phyloP scores from a whole-genome alignment of 2,329 filamentous ascomycete species.

The Orbilia brochopaga region DNA sequence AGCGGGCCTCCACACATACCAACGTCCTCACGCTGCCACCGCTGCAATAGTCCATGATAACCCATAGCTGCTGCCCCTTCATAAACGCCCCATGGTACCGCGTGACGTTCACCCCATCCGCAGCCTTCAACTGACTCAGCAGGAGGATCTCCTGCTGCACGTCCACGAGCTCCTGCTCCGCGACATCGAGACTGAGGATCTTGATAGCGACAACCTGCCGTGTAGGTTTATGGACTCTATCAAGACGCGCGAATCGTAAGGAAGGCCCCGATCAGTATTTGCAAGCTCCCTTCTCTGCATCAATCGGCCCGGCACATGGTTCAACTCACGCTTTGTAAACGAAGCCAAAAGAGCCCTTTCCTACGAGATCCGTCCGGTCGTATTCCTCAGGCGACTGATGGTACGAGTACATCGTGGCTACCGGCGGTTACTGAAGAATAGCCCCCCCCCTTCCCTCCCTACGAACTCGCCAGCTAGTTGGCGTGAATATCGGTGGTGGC shows the following conservation, averaged over 20 bases:
- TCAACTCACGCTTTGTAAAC: constrained; percentile 55
- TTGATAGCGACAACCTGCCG: constrained; percentile 72
- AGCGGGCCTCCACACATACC: constrained; percentile 61
- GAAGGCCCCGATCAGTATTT: constrained; percentile 9
- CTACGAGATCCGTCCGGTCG: constrained; percentile 53
- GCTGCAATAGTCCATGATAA: constrained; percentile 84
- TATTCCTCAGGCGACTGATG: constrained; percentile 48
- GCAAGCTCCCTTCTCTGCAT: constrained; percentile 12
- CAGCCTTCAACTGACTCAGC: constrained; percentile 74
- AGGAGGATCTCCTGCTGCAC: constrained; percentile 73
- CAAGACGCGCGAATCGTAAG: too few relatives aligned
- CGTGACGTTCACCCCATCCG: constrained; percentile 78
- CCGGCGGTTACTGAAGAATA: constrained; percentile 8
- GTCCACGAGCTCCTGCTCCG: constrained; percentile 73
- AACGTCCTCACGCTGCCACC: constrained; percentile 79
- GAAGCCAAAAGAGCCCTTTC: constrained; percentile 55
- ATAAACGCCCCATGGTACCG: constrained; percentile 78
- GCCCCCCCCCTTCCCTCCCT: constrained; percentile 33
- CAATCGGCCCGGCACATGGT: constrained; percentile 2
- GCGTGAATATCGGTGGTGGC: constrained; percentile 26
- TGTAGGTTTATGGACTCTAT: constrained; percentile 54
- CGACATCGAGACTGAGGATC: constrained; percentile 83
- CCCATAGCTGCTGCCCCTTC: constrained; percentile 81
- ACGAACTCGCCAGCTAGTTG: constrained; percentile 38
- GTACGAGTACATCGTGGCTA: constrained; percentile 37